Evolutionary conservation across 108 stramenopile genomes (phyloP).

Genomic region (Stephanodiscus triporus): DNA sequence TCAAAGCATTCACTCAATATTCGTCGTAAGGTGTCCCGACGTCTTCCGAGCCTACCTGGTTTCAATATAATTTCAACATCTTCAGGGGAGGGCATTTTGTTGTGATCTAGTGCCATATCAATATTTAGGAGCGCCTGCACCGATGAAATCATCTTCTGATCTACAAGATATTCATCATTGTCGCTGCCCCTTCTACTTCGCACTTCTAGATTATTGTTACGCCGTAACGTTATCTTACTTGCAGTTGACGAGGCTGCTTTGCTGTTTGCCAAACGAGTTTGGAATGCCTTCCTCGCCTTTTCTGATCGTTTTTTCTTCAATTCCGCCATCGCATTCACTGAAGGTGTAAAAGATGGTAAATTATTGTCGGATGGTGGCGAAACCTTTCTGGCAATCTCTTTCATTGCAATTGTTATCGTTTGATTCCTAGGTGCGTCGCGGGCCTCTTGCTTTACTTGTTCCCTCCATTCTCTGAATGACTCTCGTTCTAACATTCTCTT

Average conservation of each 20-base stretch:
- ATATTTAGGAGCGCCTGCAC: constrained; percentile 65
- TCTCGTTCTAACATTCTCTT: constrained; percentile 33
- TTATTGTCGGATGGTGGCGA: neutral
- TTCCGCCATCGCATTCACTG: constrained; percentile 26
- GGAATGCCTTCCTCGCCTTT: constrained; percentile 61
- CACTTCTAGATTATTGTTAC: constrained; percentile 3
- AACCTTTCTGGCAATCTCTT: constrained; percentile 8
- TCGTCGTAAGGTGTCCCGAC: constrained; percentile 54
- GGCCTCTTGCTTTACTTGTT: constrained; percentile 21
- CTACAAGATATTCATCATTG: constrained; percentile 3
- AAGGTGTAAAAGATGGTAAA: constrained; percentile 41
- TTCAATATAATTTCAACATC: constrained; percentile 68
- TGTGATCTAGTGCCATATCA: constrained; percentile 56
- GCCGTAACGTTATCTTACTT: constrained; percentile 19
- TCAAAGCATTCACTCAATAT: constrained; percentile 65
- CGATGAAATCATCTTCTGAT: constrained; percentile 13
- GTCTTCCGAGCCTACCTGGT: constrained; percentile 51
- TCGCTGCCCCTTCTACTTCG: constrained; percentile 1
- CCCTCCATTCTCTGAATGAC: constrained; percentile 32
- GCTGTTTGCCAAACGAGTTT: constrained; percentile 54
- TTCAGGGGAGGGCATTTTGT: constrained; percentile 33
- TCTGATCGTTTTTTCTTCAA: constrained; percentile 37
- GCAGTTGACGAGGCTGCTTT: constrained; percentile 17
- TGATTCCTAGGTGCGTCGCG: constrained; percentile 25
- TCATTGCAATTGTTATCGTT: constrained; percentile 16